Evolutionary conservation across 495 filamentous ascomycete species (phyloP), one percentile per base, ranked within the genome.

Genomic region (Trichoderma gamsii): DNA sequence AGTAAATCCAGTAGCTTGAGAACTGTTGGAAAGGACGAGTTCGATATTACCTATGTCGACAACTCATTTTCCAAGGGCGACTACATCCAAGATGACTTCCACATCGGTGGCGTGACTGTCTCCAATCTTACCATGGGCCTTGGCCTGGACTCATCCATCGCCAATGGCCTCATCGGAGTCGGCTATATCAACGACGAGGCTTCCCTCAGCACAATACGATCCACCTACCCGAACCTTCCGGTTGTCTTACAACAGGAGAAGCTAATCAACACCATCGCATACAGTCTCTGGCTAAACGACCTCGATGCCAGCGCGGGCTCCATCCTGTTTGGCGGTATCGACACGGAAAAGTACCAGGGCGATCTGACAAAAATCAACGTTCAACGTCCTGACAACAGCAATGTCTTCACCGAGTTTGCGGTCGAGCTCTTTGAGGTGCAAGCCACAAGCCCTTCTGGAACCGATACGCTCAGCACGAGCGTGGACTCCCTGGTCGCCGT

Each of bases 21-120:
- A 29, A 29, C 29, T 44, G 78, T 96, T 15, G 86, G 83, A 35
- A 13, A 72, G 21, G 80, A 78, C 65, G 80, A 88, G n/a, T 99
- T 99, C 76, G 87, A 90, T 69, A 97, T 99, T 71, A 84, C 83
- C 3, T 99, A 99, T 74, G 90, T 92, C 29, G 95, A 98, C 72
- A 87, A 88, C 4, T 89, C 89, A 13, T 88, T 83, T 18, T 87
- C 93, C 0, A 76, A 74, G 16, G 95, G 95, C 25, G 91, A 92
- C 72, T 97, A 98, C 75, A 89, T 88, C 65, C 86, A 83, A 8
- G 95, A 99, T 72, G 88, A 83, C 2, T 85, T 99, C 52, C 72
- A 77, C 16, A 89, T 99, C 68, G 92, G 88, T 41, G 88, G 85
- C 23, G 78, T 82, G 21, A 84, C 77, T 0, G 71, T 99, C 41